These are phyloP conservation scores for Arabidopsis hybrid DNA, from an alignment of 441 rosid species.

Conservation along the genomic window DNA sequence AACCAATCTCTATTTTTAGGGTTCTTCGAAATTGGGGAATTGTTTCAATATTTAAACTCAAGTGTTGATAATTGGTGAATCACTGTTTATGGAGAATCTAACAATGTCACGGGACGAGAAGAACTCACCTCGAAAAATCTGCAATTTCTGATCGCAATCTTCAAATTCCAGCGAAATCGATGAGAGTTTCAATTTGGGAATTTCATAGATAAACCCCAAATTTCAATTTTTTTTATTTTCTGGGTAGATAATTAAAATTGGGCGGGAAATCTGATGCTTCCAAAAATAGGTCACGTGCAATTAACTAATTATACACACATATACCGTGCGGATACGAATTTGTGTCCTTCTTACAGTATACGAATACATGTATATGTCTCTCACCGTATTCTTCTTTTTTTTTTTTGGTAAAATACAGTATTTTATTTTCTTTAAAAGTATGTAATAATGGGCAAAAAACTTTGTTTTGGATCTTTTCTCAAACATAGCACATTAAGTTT, in stretches of 20 bases:
- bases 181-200: background rate
- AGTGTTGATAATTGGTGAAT: slow-evolving; percentile 1
- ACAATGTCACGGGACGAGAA: slow-evolving; percentile 13
- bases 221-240: too few species aligned
- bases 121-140: slow-evolving; percentile 22
- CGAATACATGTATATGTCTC: background rate
- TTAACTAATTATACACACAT: background rate
- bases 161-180: background rate
- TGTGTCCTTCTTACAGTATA: background rate
- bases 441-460: too few species aligned
- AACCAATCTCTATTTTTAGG: slow-evolving; percentile 29
- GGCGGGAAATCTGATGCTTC: background rate
- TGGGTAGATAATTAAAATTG: background rate
- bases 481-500: too few species aligned
- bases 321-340: slow-evolving; percentile 9
- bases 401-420: too few species aligned
- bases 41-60: background rate
- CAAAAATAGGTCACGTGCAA: background rate
- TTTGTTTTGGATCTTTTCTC: too few species aligned
- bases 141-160: slow-evolving; percentile 15
- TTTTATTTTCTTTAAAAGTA: too few species aligned
- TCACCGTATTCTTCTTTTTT: too few species aligned
- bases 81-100: background rate
- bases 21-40: background rate
- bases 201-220: background rate